Conservation (phyloP, 2,329 filamentous ascomycete species). For the Trichoderma simmonsii region DNA sequence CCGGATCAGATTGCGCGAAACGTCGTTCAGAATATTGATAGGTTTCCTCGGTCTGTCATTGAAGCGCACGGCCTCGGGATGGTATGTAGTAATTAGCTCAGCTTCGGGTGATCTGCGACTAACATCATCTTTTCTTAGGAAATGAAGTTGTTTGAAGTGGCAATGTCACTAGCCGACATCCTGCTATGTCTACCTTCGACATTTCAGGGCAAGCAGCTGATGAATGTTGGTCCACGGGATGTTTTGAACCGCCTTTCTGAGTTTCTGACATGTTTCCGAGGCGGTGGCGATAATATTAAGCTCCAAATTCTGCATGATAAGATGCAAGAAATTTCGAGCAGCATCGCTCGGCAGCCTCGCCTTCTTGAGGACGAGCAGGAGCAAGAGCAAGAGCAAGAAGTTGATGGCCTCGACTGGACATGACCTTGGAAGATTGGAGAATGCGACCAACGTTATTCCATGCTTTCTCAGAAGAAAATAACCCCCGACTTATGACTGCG, state of each 20-base stretch:
- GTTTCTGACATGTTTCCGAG: neutral
- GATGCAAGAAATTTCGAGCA: conserved; percentile 7
- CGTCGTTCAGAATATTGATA: neutral
- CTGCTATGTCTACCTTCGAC: neutral
- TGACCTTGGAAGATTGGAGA: neutral
- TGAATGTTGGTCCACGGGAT: neutral
- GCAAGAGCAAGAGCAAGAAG: neutral
- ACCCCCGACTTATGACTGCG: neutral
- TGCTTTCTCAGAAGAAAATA: neutral
- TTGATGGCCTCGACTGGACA: neutral
- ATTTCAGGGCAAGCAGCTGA: conserved; percentile 3
- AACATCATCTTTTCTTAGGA: neutral
- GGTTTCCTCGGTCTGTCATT: neutral
- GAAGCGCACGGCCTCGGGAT: conserved; percentile 10
- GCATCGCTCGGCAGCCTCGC: neutral
- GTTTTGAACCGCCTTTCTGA: neutral
- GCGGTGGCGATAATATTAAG: conserved; percentile 5
- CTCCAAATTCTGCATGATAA: conserved; percentile 5
- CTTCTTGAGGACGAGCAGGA: neutral
- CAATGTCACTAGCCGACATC: conserved; percentile 7
- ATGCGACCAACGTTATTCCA: too few relatives aligned
- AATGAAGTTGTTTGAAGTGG: conserved; percentile 12
- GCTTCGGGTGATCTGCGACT: neutral
- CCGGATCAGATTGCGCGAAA: neutral
- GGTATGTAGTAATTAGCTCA: neutral